Percentiles rank a stretch among this genome's conserved stretches.
Evolutionary conservation across 805 yeast species (phyloP).

Genomic region (Candida ponderosae): DNA sequence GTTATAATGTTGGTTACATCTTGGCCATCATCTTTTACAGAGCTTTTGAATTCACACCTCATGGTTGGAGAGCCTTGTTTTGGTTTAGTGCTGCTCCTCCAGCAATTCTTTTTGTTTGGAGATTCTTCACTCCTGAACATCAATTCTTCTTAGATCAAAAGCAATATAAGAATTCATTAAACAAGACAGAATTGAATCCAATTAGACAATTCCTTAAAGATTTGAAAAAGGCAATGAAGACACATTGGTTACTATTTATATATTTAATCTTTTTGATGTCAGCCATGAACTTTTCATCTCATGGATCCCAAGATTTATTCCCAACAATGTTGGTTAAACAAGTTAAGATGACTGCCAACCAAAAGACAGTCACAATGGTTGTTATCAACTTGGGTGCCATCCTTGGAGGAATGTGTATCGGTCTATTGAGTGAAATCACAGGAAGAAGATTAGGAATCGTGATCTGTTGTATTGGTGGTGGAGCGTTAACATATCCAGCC

Average conservation of each 20-base stretch:
- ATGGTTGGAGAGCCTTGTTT: constrained; percentile 64
- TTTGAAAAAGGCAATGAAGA: constrained; percentile 30
- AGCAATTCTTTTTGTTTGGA: constrained; percentile 48
- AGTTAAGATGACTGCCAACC: constrained; percentile 34
- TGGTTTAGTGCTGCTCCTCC: constrained; percentile 74
- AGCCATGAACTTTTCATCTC: constrained; percentile 65
- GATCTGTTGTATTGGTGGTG: constrained; percentile 42
- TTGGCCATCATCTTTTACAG: constrained; percentile 58
- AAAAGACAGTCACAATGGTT: constrained; percentile 50
- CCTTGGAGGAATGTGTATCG: constrained; percentile 53
- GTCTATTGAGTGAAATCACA: constrained; percentile 45
- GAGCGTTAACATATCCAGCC: constrained; percentile 57
- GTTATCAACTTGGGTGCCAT: constrained; percentile 65
- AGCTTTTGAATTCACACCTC: constrained; percentile 43
- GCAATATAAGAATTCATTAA: constrained; percentile 9
- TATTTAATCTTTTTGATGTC: constrained; percentile 57
- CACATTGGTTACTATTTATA: constrained; percentile 54
- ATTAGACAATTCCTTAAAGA: constrained; percentile 15
- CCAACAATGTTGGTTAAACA: constrained; percentile 57
- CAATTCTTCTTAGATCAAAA: constrained; percentile 35
- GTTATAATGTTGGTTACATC: constrained; percentile 61
- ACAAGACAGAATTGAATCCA: constrained; percentile 3
- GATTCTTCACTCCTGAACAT: constrained; percentile 54
- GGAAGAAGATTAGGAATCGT: constrained; percentile 58
- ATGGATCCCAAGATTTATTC: constrained; percentile 68